phyloP scores from a whole-genome alignment of 2,329 filamentous ascomycete species.

The Hirsutella rhossiliensis region DNA sequence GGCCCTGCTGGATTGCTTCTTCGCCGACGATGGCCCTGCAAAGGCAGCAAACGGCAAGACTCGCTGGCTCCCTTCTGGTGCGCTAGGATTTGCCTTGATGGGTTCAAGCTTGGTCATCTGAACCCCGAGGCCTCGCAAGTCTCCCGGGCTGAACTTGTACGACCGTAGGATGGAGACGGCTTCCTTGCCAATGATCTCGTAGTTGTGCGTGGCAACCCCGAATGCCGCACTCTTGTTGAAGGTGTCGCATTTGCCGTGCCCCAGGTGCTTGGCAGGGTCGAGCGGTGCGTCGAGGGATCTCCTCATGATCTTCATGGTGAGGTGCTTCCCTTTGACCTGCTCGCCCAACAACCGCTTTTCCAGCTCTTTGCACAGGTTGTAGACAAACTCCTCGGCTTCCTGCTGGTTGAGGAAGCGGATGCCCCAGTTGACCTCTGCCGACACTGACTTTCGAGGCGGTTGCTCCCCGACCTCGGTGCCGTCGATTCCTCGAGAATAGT shows the following conservation, averaged over 20 bases:
- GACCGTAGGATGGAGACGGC: constrained; percentile 73
- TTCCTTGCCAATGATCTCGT: constrained; percentile 63
- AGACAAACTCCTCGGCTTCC: constrained; percentile 89
- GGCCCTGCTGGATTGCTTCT: constrained; percentile 22
- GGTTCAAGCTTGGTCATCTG: constrained; percentile 90
- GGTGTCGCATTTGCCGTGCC: constrained; percentile 88
- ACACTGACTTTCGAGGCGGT: constrained; percentile 81
- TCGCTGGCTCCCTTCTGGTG: constrained; percentile 63
- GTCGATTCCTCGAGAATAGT: constrained; percentile 85
- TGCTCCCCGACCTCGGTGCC: constrained; percentile 75
- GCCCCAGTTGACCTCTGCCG: constrained; percentile 96
- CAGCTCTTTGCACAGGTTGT: constrained; percentile 74
- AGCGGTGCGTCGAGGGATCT: constrained; percentile 76
- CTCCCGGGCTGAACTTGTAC: constrained; percentile 77
- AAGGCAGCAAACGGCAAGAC: constrained; percentile 60
- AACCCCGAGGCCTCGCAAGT: constrained; percentile 82
- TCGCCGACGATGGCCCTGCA: constrained; percentile 23
- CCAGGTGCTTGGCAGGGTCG: constrained; percentile 85
- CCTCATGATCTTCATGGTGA: constrained; percentile 93
- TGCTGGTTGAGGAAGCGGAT: constrained; percentile 84
- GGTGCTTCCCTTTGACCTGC: constrained; percentile 71
- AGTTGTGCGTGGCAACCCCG: constrained; percentile 71
- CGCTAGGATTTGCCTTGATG: constrained; percentile 47
- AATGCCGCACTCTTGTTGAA: constrained; percentile 82
- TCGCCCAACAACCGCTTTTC: constrained; percentile 72